These are phyloP conservation scores for Ascochyta koolunga DNA, from an alignment of 2,329 filamentous ascomycete species.

Conservation along the genomic window DNA sequence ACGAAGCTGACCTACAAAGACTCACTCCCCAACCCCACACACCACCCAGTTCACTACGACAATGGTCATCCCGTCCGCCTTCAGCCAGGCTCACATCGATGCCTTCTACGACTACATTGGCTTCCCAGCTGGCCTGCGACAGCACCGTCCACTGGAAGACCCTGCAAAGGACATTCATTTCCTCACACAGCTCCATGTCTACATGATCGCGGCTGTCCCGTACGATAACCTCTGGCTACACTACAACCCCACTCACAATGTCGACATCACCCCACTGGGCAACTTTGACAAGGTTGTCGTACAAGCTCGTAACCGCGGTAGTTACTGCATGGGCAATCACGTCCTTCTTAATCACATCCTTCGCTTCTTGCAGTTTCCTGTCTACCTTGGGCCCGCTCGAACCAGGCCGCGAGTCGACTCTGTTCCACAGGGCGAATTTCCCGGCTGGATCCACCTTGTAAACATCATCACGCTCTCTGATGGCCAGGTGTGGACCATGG, in stretches of 20 bases:
- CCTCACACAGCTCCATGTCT: conserved; percentile 50
- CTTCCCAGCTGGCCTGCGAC: conserved; percentile 26
- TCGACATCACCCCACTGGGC: conserved; percentile 54
- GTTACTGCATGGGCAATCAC: conserved; percentile 67
- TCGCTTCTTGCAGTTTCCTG: conserved; percentile 57
- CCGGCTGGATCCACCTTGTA: conserved; percentile 65
- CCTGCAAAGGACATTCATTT: conserved; percentile 37
- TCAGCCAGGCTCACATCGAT: conserved; percentile 37
- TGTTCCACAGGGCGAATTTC: conserved; percentile 50
- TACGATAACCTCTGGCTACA: conserved; percentile 65
- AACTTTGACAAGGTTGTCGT: conserved; percentile 59
- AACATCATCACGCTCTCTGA: conserved; percentile 64
- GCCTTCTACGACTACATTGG: conserved; percentile 43
- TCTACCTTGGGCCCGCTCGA: conserved; percentile 61
- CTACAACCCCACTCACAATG: conserved; percentile 47
- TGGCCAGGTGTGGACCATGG: conserved; percentile 59
- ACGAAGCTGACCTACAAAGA: background rate
- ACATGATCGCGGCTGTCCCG: conserved; percentile 59
- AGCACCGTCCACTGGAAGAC: conserved; percentile 14
- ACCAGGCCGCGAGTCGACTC: conserved; percentile 47
- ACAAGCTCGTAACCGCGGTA: conserved; percentile 54
- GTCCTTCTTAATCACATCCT: conserved; percentile 63
- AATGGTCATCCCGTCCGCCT: conserved; percentile 23
- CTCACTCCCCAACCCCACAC: too few relatives aligned
- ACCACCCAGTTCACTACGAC: background rate